Conservation (phyloP, 2,329 filamentous ascomycete species). For the Zasmidium angulare region DNA sequence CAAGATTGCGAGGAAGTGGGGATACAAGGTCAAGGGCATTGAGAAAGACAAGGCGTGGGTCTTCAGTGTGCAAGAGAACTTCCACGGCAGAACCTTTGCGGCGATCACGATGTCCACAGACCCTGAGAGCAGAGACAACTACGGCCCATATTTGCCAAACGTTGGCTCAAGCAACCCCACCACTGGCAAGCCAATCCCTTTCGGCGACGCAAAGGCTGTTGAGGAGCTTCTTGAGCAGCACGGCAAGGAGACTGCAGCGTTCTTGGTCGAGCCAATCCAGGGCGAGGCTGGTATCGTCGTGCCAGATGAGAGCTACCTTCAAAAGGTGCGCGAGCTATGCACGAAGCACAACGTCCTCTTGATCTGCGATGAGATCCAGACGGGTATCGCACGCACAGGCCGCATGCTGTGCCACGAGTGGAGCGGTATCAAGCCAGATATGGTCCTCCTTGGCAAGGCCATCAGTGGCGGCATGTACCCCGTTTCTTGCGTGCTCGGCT, state of each 20-base stretch:
- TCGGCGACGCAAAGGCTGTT: slow-evolving; percentile 80
- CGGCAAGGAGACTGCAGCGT: slow-evolving; percentile 82
- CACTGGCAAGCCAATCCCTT: slow-evolving; percentile 76
- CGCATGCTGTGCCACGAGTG: slow-evolving; percentile 93
- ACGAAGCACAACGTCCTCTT: slow-evolving; percentile 93
- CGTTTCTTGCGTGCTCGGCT: slow-evolving; percentile 87
- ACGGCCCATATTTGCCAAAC: slow-evolving; percentile 90
- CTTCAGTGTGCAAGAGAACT: slow-evolving; percentile 85
- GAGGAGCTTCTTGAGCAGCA: slow-evolving; percentile 76
- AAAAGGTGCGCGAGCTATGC: slow-evolving; percentile 77
- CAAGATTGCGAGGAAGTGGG: slow-evolving; percentile 97
- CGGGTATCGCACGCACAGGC: slow-evolving; percentile 91
- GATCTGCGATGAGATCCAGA: slow-evolving; percentile 98
- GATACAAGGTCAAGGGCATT: slow-evolving; percentile 93
- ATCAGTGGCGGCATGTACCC: slow-evolving; percentile 99
- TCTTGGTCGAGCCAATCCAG: slow-evolving; percentile 95
- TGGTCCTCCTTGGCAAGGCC: slow-evolving; percentile 93
- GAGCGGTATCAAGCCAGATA: slow-evolving; percentile 91
- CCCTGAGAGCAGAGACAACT: slow-evolving; percentile 93
- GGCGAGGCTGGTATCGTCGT: slow-evolving; percentile 97
- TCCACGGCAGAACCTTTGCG: slow-evolving; percentile 95
- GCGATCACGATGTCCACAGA: slow-evolving; percentile 95
- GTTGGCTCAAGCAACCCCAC: slow-evolving; percentile 75
- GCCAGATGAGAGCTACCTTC: slow-evolving; percentile 84
- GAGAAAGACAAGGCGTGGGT: slow-evolving; percentile 79